Evolutionary conservation across 176 grass and related monocot species (phyloP), one percentile per base, ranked within the genome.

Genomic region (Aegilops bicornis): DNA sequence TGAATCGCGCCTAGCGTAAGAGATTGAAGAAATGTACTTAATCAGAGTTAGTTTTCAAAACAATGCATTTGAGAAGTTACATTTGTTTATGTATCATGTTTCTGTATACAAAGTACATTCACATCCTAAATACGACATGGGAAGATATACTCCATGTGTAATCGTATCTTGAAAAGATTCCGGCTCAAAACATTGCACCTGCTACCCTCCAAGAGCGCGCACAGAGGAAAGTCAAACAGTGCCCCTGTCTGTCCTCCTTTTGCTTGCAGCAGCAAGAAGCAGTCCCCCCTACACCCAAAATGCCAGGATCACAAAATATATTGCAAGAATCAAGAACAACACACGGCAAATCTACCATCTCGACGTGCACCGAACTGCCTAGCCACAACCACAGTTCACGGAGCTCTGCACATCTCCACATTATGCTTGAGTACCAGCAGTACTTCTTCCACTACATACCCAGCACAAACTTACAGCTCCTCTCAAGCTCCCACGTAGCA

Each of bases 151-250:
- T 39, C 35, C 23, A 65, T 80, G 78, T 80, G 58, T 43, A 2
- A 22, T 25, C 37, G 10, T 66, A 85, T 79, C 82, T 84, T 37
- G 5, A 22, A 74, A 80, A 89, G 82, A 80, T 89, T 45, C 37
- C 56, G 31, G 22, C 42, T 65, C 56, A 52, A 61, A 65, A 50
- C 75, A 84, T 30, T 72, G 81, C 65, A 79, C 82, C 35, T 68
- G 33, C 65, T 61, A 72, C 6, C 50, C n/a, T 33, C n/a, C 52
- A 61, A 50, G 13, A 73, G 73, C 19, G 13, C 27, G 19, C 68
- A 85, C 6, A 29, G 24, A 68, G 25, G 15, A 77, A 86, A 89
- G 88, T 89, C 88, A 89, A 89, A 79, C 69, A 35, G 47, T 81
- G 64, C 42, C 29, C 29, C 72, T 29, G 68, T 47, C 48, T 58